Evolutionary conservation across 2,329 filamentous ascomycete species (phyloP), one percentile per base, ranked within the genome.

Genomic region (Aspergillus felis): DNA sequence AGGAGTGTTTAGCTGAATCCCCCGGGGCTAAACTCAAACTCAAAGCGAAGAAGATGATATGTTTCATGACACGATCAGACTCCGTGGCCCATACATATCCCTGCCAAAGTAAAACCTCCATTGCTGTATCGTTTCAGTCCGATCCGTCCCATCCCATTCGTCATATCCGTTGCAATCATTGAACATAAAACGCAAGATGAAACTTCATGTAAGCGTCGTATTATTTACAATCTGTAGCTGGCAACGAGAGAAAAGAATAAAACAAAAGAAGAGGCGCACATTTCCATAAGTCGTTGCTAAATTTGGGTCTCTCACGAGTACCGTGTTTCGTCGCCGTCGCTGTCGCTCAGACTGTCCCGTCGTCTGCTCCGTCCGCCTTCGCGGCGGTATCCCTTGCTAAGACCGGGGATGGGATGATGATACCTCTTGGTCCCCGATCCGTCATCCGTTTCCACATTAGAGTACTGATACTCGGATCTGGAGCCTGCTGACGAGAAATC

Each of bases 321-420:
- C n/a, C 67, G 64, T 53, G 68, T 73, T 51, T 71, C 69, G 10
- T 73, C 73, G 8, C 71, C 73, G 29, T 82, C 81, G 61, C 80
- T 82, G 60, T 84, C 82, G 66, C 81, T 83, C 70, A 84, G 67
- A 65, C 79, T 82, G 61, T 83, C 81, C 59, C 81, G 75, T 48
- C 81, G 69, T 20, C 74, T 71, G 41, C 78, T 73, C n/a, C 68
- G 66, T 20, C 68, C 66, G 12, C 66, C 67, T 38, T 74, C 71
- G 28, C 74, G 73, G 10, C 74, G 69, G 55, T 77, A 77, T 9
- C 74, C 75, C 61, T 75, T 74, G 57, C 76, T 81, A 64, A 85
- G 62, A 0, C 80, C 82, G 0, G 83, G 82, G 51, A 86, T 82
- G 8, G 82, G 78, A 70, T 83, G 82, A 27, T 81, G 79, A 64